A percentile compares a stretch with the other conserved stretches of the same genome.
phyloP scores from a whole-genome alignment of 805 yeast species.

The Cyberlindnera amylophila region DNA sequence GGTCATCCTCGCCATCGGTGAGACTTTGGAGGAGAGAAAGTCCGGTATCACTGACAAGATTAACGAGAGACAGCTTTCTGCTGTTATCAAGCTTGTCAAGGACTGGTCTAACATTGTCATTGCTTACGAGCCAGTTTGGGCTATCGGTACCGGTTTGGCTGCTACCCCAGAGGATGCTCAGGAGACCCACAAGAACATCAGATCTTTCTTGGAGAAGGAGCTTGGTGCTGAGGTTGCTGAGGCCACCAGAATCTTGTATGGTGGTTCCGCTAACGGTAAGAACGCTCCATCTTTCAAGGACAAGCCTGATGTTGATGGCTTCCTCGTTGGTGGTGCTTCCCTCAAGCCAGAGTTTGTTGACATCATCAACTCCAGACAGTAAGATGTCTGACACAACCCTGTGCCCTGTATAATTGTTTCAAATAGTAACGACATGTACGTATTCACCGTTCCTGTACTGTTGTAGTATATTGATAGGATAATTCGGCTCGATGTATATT shows the following conservation, averaged over 20 bases:
- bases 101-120: slow-evolving; percentile 93
- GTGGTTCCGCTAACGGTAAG: slow-evolving; percentile 97
- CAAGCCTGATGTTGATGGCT: slow-evolving; percentile 93
- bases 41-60: slow-evolving; percentile 82
- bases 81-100: slow-evolving; percentile 71
- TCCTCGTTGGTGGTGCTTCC: slow-evolving; percentile 99
- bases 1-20: slow-evolving; percentile 97
- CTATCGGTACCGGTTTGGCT: slow-evolving; percentile 98
- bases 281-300: slow-evolving; percentile 88
- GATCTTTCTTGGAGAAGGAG: slow-evolving; percentile 73
- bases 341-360: slow-evolving; percentile 97
- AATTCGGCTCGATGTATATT: too few species aligned
- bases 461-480: background rate
- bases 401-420: background rate
- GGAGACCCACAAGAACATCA: slow-evolving; percentile 85
- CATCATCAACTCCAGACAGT: slow-evolving; percentile 88
- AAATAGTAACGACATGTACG: background rate
- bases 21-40: slow-evolving; percentile 93
- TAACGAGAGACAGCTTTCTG: slow-evolving; percentile 83
- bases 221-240: slow-evolving; percentile 79
- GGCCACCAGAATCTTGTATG: slow-evolving; percentile 86
- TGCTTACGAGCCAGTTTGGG: slow-evolving; percentile 99
- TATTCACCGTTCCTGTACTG: background rate
- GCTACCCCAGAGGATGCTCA: slow-evolving; percentile 99
- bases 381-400: slow-evolving; percentile 22